Evolutionary conservation across 179 eudicot species (phyloP), one percentile per base, ranked within the genome.

Genomic region (Silene vulgaris): DNA sequence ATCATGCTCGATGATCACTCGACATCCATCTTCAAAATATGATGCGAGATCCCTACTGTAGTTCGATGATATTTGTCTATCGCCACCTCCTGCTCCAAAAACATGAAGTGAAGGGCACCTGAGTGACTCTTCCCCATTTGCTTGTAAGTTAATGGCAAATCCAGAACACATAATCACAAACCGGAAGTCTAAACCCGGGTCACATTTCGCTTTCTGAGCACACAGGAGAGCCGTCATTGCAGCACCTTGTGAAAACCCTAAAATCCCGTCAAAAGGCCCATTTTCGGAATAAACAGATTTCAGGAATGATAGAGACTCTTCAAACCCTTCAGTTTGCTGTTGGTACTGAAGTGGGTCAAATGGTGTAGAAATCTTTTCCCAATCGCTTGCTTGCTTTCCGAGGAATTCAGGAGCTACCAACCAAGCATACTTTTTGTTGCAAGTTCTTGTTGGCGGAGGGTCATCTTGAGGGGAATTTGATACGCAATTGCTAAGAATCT

Each of bases 171-270:
- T 69, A 69, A 94, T 89, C 40, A 73, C 95, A 81, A 94, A 94
- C 73, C 94, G 85, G 64, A 94, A 84, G 79, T 88, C 86, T 5
- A 89, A 79, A 35, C 73, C 86, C 0, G 32, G 43, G 57, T 80
- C 85, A 76, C 78, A 66, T 69, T 72, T 79, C 67, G 74, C 84
- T 79, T 73, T 84, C 28, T 82, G 82, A 12, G 91, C 87, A 74
- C 89, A 81, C 45, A 90, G 64, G 68, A 83, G 84, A 66, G 98
- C 90, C 16, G 89, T 83, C 96, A 94, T 89, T 26, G 97, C 97
- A 56, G 98, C 97, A 63, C 98, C 98, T 85, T 94, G 98, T 63
- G 98, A 94, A 84, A 94, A 94, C 74, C 98, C 98, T 80, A 94
- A 80, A 23, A 94, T 83, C 75, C 98, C 98, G 75, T 94, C 96